phyloP scores from a whole-genome alignment of 768 basidiomycete genomes.

The Heimioporus sp. region DNA sequence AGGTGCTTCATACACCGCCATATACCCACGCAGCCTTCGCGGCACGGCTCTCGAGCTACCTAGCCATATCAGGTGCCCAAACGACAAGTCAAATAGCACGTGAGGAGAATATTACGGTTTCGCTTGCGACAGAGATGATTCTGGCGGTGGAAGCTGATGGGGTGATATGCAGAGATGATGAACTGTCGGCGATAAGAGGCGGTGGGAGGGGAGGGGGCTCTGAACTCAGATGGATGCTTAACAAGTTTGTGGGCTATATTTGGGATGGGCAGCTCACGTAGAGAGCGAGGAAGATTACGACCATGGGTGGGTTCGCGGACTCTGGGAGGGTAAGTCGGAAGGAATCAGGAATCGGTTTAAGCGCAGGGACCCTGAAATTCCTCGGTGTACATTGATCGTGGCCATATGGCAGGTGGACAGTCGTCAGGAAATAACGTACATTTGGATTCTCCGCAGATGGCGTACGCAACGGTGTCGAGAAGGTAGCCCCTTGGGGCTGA shows the following conservation, averaged over 20 bases:
- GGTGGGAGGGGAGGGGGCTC: slow-evolving; percentile 47
- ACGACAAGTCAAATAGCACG: slow-evolving; percentile 71
- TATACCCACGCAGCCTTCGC: slow-evolving; percentile 71
- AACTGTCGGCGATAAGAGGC: slow-evolving; percentile 30
- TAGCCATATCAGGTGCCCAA: slow-evolving; percentile 49
- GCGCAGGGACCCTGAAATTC: neutral
- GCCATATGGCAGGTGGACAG: neutral
- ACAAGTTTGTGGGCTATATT: slow-evolving; percentile 61
- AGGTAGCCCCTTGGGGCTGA: slow-evolving; percentile 10
- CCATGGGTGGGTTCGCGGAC: slow-evolving; percentile 1
- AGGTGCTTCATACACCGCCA: slow-evolving; percentile 80
- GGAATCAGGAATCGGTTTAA: neutral
- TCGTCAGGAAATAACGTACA: slow-evolving; percentile 1
- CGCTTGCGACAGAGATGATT: slow-evolving; percentile 77
- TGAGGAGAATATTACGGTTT: slow-evolving; percentile 69
- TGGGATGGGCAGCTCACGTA: slow-evolving; percentile 64
- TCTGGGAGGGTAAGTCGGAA: neutral
- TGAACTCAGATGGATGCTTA: slow-evolving; percentile 73
- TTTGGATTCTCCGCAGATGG: neutral
- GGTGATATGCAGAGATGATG: slow-evolving; percentile 76
- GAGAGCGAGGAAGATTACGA: slow-evolving; percentile 6
- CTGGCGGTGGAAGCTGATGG: slow-evolving; percentile 69
- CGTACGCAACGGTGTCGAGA: slow-evolving; percentile 11
- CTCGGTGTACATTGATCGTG: neutral
- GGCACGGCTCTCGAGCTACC: slow-evolving; percentile 54